Percentiles rank a stretch among this genome's conserved stretches.
Conservation (phyloP, 1,284 basidiomycete genomes). For the Prillingera fragicola region DNA sequence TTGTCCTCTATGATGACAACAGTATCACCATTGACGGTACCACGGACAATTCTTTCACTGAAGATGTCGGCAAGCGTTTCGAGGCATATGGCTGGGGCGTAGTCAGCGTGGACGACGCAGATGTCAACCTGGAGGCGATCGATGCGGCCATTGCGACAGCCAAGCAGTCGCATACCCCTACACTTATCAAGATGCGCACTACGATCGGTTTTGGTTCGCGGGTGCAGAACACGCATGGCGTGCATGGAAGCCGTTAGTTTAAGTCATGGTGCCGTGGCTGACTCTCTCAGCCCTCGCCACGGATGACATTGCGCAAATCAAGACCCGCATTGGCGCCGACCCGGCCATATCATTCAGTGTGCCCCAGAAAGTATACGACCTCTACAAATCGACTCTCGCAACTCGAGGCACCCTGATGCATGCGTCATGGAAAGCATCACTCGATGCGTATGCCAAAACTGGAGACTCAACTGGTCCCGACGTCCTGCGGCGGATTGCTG, state of each 20-base stretch:
- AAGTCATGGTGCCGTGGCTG: conserved; percentile 80
- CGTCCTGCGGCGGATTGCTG: conserved; percentile 68
- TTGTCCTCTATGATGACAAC: conserved; percentile 72
- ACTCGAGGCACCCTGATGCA: conserved; percentile 64
- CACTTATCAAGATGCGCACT: conserved; percentile 70
- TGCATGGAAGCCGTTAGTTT: conserved; percentile 71
- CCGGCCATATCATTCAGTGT: not conserved
- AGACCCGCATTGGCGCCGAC: not conserved
- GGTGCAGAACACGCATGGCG: conserved; percentile 78
- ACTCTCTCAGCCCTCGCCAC: conserved; percentile 61
- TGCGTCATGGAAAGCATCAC: conserved; percentile 61
- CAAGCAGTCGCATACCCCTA: conserved; percentile 29
- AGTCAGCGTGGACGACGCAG: conserved; percentile 57
- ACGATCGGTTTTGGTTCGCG: conserved; percentile 86
- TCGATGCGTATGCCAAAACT: conserved; percentile 62
- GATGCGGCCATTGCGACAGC: not conserved
- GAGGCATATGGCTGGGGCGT: conserved; percentile 82
- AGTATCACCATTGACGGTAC: conserved; percentile 86
- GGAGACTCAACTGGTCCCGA: conserved; percentile 73
- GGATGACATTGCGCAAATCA: not conserved
- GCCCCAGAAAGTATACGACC: not conserved
- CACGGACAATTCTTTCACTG: conserved; percentile 78
- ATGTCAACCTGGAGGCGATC: not conserved
- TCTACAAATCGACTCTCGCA: not conserved
- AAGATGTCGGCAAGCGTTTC: conserved; percentile 77